These are phyloP conservation scores for Ophiorrhiza pumila DNA, from an alignment of 257 asterid genomes.

Conservation along the genomic window DNA sequence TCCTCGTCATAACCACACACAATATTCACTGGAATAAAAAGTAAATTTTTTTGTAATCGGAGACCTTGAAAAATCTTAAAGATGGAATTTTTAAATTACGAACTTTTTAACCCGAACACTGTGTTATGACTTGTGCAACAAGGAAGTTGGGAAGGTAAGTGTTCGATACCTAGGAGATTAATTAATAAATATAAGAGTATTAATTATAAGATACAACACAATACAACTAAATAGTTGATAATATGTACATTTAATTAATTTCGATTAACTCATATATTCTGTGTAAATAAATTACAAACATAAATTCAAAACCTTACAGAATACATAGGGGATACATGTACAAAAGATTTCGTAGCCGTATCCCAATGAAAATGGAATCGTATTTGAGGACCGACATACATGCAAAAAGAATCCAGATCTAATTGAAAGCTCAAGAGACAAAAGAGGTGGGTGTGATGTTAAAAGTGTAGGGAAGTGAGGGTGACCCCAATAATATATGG, in stretches of 20 bases:
- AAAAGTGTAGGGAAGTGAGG: constrained; percentile 14
- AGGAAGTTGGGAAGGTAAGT: too few relatives aligned
- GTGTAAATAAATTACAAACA: too few relatives aligned
- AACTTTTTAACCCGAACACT: neutral
- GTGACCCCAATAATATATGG: constrained; percentile 4
- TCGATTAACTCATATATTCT: too few relatives aligned
- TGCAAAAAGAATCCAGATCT: neutral
- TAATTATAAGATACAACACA: too few relatives aligned
- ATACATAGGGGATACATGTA: too few relatives aligned
- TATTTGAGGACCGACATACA: neutral
- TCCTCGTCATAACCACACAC: neutral
- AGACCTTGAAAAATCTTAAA: neutral
- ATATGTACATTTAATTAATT: too few relatives aligned
- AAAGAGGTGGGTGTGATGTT: constrained; percentile 13
- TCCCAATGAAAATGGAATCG: neutral
- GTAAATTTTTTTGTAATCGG: neutral
- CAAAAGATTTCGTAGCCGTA: too few relatives aligned
- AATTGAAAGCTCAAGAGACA: neutral
- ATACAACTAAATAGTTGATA: too few relatives aligned
- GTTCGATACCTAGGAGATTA: too few relatives aligned
- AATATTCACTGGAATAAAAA: neutral
- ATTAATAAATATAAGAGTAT: too few relatives aligned
- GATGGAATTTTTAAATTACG: neutral
- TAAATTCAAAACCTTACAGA: too few relatives aligned
- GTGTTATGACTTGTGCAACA: too few relatives aligned